Evolutionary conservation across 768 basidiomycete genomes (phyloP), one percentile per base, ranked within the genome.

Genomic region (Psilocybe tampanensis): DNA sequence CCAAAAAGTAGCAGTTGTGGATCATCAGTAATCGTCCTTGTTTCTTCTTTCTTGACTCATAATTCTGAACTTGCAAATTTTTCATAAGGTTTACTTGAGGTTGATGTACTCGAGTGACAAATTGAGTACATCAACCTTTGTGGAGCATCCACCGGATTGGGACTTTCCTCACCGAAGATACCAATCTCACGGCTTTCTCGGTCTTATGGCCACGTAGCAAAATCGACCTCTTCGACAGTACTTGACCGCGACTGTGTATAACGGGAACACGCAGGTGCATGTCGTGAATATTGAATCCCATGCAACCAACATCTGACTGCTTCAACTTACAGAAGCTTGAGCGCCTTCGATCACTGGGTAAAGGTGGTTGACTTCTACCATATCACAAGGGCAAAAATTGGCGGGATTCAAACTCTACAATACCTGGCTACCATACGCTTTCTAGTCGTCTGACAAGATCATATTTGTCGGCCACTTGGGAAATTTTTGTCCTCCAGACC

Each of bases 381-480:
- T 19, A 36, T 49, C 55, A 49, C 55, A 47, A 56, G 55, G 41
- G 18, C 36, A 29, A 49, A 41, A 42, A 36, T 42, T 32, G 39
- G 42, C 48, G 19, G 8, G 9, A 21, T 21, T 43, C 36, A 8
- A 41, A 29, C 43, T 22, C 23, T 41, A 29, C 36, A 32, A 19
- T 6, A 9, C 36, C 45, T 22, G 23, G 3, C 24, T 45, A 44
- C 49, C 42, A 44, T 32, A 43, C 55, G 48, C 58, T 42, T n/a
- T 23, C 29, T 9, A 43, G 58, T 55, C 58, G 48, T 48, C 58
- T 59, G 58, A 59, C 54, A 51, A 54, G 24, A 21, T 53, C 41
- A 44, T 21, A 52, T 22, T 44, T 23, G 29, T 53, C 39, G 45
- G 41, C 45, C 32, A 36, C n/a, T 55, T 53, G 53, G 58, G 53